Base-by-base conservation (phyloP, 805 yeast genomes). In the Hanseniaspora jakobsenii region DNA sequence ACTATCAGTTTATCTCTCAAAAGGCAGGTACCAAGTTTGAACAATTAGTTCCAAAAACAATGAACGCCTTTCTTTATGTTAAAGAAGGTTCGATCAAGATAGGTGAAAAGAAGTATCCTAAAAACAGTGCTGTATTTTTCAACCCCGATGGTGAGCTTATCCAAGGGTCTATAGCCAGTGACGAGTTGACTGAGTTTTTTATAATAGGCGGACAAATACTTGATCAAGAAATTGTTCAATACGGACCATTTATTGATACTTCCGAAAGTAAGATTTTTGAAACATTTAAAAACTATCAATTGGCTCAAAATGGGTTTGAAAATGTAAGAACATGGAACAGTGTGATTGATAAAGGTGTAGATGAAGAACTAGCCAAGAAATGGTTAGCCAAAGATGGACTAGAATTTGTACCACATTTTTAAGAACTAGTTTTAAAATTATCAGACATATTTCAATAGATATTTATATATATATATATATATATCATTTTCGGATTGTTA, bases 241-340 rank as follows among this genome's bases (percentile, higher is more conserved):
- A 85, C 57, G 95, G 95, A 14, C 95, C 95, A 12, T 87, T 86
- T 57, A 95, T 86, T 16, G 89, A 82, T 49, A 73, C 81, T 6
- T 64, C 79, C 18, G 68, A 69, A 44, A 80, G 75, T 42, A 74
- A 73, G 50, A 78, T 86, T 48, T 69, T 75, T 51, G 62, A 79
- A 53, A 91, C 84, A 0, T 77, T 82, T 54, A 54, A 64, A 60
- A 86, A 81, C 57, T 87, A 80, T 58, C 89, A 80, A 60, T 58
- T 63, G 39, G 79, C 75, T 47, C 60, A 64, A 22, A 78, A 79
- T 57, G 89, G 89, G 1, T 81, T 81, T 54, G 85, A 77, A 57
- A 72, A 71, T 41, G 73, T 82, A 32, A 68, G 61, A 39, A 68
- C 71, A 12, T 81, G 87, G 86, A 59, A 61, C 32, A 63, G 67